Base-by-base conservation (phyloP, 2,329 filamentous ascomycete species). In the Fusarium torulosum region DNA sequence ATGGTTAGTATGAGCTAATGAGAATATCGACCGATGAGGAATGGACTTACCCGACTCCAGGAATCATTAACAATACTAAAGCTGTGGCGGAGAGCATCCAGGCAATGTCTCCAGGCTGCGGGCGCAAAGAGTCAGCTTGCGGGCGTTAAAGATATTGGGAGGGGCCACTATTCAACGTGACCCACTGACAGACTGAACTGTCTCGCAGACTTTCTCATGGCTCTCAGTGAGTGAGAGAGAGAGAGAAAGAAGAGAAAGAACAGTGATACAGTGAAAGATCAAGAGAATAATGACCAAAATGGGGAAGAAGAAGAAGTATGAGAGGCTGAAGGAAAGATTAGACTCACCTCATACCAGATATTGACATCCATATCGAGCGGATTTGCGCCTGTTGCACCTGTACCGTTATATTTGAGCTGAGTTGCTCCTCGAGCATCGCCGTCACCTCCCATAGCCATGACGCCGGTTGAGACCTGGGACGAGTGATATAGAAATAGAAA, bases 11-110 rank as follows among this genome's bases (percentile, higher is more conserved):
- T 50, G 43, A 51, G 42, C 25, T 37, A 63, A 49, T 40, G 20
- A 41, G 15, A 50, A 27, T 23, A 38, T 10, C 19, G 40, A 50
- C 14, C 49, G 27, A 29, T 29, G 51, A 20, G 27, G 23, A 44
- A 42, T 27, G 23, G 29, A 35, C 53, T 76, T 79, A 86, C 75
- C 92, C 94, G 72, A 97, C 93, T 71, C 94, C 94, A 4, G 94
- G 94, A 81, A 97, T 93, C 94, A 97, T 97, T 72, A 97, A 88
- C 72, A 96, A 82, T 52, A 97, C 93, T 53, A 97, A 85, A 8
- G 92, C 93, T 3, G 93, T 94, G 27, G 91, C 85, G 20, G 88
- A 91, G 71, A 97, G 88, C 80, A 96, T 89, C 91, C 91, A 97
- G 56, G 89, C 90, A 68, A 96, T 91, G 81, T 97, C 92, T 75